Base-by-base conservation (phyloP, 495 filamentous ascomycete species). In the Chaetomium fimeti region DNA sequence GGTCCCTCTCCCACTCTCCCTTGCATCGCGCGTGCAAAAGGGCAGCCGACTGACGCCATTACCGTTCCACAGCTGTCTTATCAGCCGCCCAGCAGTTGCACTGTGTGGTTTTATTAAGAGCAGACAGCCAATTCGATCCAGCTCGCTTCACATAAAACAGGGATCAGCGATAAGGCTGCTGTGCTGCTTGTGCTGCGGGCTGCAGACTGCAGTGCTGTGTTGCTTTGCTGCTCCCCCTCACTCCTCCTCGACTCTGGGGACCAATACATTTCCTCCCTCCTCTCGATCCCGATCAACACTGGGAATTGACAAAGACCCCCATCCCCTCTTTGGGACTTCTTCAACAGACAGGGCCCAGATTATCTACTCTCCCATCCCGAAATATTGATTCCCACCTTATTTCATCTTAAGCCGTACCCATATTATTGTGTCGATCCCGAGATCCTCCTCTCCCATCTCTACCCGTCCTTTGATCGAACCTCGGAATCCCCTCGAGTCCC, bases 131-230 rank as follows among this genome's bases (percentile, higher is more conserved):
- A 29, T 47, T 36, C 32, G 32, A 36, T 36, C 32, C 32, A 36
- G 32, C 32, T 24, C 51, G 16, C 60, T 55, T 47, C 61, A 40
- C 45, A 55, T 48, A 63, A 64, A 69, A 61, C 71, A 72, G 72
- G 75, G 74, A 72, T 77, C 66, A 58, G 64, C 72, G 76, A 79
- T 79, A 79, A 79, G 76, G 72, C 74, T 75, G 68, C 69, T 60
- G 65, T 67, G 71, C 38, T 71, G 32, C 32, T n/a, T n/a, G n/a
- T n/a, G n/a, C n/a, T n/a, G n/a, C 1, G 32, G 7, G 32, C 32
- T 36, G 8, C 32, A 36, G 32, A 9, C 6, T 9, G 29, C 29
- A 32, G 29, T 36, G 32, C 29, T 9, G 32, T 36, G 32, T 36
- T 36, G 32, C 32, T 36, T n/a, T n/a, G n/a, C n/a, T 36, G 32